Evolutionary conservation across 768 basidiomycete species (phyloP).

Genomic region (Amanita pallidorosea): DNA sequence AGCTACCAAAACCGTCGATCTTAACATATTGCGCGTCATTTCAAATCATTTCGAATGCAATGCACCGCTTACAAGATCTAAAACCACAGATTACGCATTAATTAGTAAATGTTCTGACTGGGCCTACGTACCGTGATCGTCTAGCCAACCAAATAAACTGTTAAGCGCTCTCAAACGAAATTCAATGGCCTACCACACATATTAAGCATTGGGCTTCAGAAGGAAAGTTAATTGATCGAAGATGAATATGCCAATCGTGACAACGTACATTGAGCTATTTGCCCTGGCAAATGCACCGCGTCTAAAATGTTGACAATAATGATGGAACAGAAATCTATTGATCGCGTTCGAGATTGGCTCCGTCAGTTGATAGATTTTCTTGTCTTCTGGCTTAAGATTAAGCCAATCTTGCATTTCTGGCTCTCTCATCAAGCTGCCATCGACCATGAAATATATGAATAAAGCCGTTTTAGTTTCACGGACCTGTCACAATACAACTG

Average conservation of each 20-base stretch:
- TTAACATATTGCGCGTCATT: constrained; percentile 12
- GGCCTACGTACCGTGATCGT: constrained; percentile 62
- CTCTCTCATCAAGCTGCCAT: constrained; percentile 62
- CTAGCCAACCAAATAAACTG: constrained; percentile 22
- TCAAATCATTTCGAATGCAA: constrained; percentile 26
- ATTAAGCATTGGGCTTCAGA: constrained; percentile 68
- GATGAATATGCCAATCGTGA: constrained; percentile 1
- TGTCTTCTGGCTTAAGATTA: constrained; percentile 43
- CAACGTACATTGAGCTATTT: constrained; percentile 77
- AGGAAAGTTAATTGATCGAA: neutral
- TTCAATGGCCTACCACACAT: constrained; percentile 53
- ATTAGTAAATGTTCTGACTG: neutral
- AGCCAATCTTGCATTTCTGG: constrained; percentile 88
- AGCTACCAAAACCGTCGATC: constrained; percentile 82
- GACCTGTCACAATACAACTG: constrained; percentile 83
- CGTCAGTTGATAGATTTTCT: constrained; percentile 48
- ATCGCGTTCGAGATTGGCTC: constrained; percentile 66
- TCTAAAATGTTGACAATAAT: constrained; percentile 82
- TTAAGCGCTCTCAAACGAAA: neutral
- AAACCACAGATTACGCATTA: constrained; percentile 1
- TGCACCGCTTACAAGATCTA: constrained; percentile 21
- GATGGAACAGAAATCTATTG: constrained; percentile 84
- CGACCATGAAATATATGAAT: neutral
- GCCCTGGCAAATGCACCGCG: constrained; percentile 86
- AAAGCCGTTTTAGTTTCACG: constrained; percentile 11